A percentile compares a stretch with the other conserved stretches of the same genome.
phyloP scores from a whole-genome alignment of 1,139 yeast genomes.

The Blastobotrys proliferans region DNA sequence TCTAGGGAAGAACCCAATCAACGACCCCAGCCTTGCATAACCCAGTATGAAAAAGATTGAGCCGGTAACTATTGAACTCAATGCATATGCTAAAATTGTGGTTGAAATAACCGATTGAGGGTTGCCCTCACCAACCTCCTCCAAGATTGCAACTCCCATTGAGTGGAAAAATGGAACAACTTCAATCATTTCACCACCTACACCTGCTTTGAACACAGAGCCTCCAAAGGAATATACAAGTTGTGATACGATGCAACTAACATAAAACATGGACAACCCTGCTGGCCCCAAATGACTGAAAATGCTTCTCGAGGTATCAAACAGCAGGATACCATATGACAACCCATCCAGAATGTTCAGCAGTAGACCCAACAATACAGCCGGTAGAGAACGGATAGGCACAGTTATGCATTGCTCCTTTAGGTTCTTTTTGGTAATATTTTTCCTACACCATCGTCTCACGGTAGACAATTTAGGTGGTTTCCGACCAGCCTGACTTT shows the following conservation, averaged over 20 bases:
- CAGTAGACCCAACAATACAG: slow-evolving; percentile 79
- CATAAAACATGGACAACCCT: slow-evolving; percentile 90
- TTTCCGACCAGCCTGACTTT: slow-evolving; percentile 4
- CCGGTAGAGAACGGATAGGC: slow-evolving; percentile 57
- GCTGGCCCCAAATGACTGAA: slow-evolving; percentile 79
- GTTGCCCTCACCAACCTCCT: slow-evolving; percentile 49
- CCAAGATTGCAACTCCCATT: slow-evolving; percentile 74
- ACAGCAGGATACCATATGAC: slow-evolving; percentile 95
- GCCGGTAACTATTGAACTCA: slow-evolving; percentile 84
- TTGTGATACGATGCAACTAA: slow-evolving; percentile 85
- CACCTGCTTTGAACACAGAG: slow-evolving; percentile 80
- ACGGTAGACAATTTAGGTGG: background rate
- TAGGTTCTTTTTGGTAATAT: slow-evolving; percentile 5
- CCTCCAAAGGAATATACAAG: slow-evolving; percentile 86
- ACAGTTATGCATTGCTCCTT: slow-evolving; percentile 19
- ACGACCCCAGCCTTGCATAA: slow-evolving; percentile 69
- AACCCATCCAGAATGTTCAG: slow-evolving; percentile 87
- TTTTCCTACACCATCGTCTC: slow-evolving; percentile 3
- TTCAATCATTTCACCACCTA: slow-evolving; percentile 98
- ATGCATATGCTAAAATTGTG: slow-evolving; percentile 78
- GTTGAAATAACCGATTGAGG: slow-evolving; percentile 74
- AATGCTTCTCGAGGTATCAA: slow-evolving; percentile 78
- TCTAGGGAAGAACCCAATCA: slow-evolving; percentile 93
- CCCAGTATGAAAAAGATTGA: slow-evolving; percentile 73
- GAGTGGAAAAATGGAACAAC: slow-evolving; percentile 96